Percentiles rank a stretch among this genome's conserved stretches.
phyloP scores from a whole-genome alignment of 495 filamentous ascomycete species.

The Xylaria acuta region DNA sequence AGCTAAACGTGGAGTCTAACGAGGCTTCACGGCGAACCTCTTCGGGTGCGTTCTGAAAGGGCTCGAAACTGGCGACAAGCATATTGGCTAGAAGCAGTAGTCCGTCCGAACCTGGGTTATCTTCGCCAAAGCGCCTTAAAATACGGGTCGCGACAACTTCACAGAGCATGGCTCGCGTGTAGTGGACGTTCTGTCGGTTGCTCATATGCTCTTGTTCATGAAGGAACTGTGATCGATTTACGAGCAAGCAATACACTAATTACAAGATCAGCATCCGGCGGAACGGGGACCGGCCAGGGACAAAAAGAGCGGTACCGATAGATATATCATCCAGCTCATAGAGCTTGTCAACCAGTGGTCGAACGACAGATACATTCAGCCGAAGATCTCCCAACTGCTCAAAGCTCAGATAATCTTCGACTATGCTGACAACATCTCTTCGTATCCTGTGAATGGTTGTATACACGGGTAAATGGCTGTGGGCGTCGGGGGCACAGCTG shows the following conservation, averaged over 20 bases:
- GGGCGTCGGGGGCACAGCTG: slow-evolving; percentile 39
- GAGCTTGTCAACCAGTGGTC: slow-evolving; percentile 72
- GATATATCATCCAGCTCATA: slow-evolving; percentile 74
- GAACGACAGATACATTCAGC: slow-evolving; percentile 72
- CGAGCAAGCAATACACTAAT: slow-evolving; percentile 70
- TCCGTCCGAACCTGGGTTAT: slow-evolving; percentile 65
- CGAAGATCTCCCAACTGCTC: slow-evolving; percentile 72
- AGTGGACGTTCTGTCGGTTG: slow-evolving; percentile 73
- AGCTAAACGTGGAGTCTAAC: slow-evolving; percentile 53
- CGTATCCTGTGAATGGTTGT: slow-evolving; percentile 60
- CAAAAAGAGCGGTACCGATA: slow-evolving; percentile 49
- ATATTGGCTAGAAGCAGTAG: slow-evolving; percentile 72
- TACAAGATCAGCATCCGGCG: slow-evolving; percentile 2
- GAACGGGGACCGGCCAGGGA: slow-evolving; percentile 26
- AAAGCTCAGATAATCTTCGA: slow-evolving; percentile 61
- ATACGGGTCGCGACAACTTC: slow-evolving; percentile 72
- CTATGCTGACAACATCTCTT: slow-evolving; percentile 57
- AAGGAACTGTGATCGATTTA: slow-evolving; percentile 73
- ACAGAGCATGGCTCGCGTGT: slow-evolving; percentile 69
- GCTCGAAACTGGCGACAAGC: slow-evolving; percentile 74
- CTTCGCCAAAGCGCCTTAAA: slow-evolving; percentile 70
- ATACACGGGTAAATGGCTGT: slow-evolving; percentile 58
- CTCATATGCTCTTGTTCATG: slow-evolving; percentile 68
- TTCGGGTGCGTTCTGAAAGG: slow-evolving; percentile 70
- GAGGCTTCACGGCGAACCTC: slow-evolving; percentile 59